phyloP scores from a whole-genome alignment of 139 green algal genomes.

The Nannochloris sp. region DNA sequence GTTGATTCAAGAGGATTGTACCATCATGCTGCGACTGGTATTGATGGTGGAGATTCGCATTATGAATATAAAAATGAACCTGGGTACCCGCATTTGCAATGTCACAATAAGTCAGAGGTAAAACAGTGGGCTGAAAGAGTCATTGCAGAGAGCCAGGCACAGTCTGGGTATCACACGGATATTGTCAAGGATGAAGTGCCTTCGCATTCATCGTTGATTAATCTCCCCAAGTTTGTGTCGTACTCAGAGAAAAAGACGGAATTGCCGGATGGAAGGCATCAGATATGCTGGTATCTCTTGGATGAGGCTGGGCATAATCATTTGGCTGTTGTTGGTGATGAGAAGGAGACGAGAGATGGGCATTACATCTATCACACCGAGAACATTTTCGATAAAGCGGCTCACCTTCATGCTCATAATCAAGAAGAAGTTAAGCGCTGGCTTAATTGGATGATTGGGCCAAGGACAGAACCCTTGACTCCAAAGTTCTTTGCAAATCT shows the following conservation, averaged over 20 bases:
- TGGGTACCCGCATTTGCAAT: slow-evolving; percentile 22
- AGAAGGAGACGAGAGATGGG: slow-evolving; percentile 43
- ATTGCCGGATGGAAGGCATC: slow-evolving; percentile 22
- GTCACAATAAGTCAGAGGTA: slow-evolving; percentile 25
- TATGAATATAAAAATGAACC: slow-evolving; percentile 36
- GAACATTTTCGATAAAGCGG: slow-evolving; percentile 13
- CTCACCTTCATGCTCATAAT: slow-evolving; percentile 15
- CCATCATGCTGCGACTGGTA: slow-evolving; percentile 29
- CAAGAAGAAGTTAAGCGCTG: slow-evolving; percentile 14
- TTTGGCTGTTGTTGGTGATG: slow-evolving; percentile 31
- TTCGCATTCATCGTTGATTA: slow-evolving; percentile 1
- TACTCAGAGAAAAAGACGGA: slow-evolving; percentile 25
- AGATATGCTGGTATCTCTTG: slow-evolving; percentile 32
- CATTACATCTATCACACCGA: slow-evolving; percentile 42
- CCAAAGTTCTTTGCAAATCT: neutral
- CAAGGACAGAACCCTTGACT: neutral
- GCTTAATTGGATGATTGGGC: slow-evolving; percentile 3
- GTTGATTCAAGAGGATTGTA: slow-evolving; percentile 19
- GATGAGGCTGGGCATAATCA: slow-evolving; percentile 24
- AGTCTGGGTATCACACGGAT: slow-evolving; percentile 22
- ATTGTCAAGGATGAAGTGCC: slow-evolving; percentile 25
- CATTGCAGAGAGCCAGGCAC: slow-evolving; percentile 14
- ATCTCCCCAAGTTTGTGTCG: slow-evolving; percentile 29
- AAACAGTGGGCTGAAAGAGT: slow-evolving; percentile 25
- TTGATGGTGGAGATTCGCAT: slow-evolving; percentile 46